Percentiles rank a stretch among this genome's conserved stretches.
These are phyloP conservation scores for Gynochthodes officinalis DNA, from an alignment of 257 asterid genomes.

Conservation along the genomic window DNA sequence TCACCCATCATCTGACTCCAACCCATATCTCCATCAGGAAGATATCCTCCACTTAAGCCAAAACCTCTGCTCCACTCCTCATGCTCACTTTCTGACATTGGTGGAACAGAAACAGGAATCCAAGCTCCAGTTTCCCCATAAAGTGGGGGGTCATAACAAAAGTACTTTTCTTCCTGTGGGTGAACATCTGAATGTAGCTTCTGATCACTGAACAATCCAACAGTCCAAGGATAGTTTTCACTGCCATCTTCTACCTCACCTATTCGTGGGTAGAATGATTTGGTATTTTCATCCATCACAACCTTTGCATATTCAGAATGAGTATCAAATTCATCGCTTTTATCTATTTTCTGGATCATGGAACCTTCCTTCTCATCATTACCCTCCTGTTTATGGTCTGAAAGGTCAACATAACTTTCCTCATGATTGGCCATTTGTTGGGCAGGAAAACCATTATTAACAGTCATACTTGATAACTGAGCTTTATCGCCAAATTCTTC, in stretches of 20 bases:
- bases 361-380: slow-evolving; percentile 24
- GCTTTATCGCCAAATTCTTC: slow-evolving; percentile 20
- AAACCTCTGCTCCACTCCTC: slow-evolving; percentile 79
- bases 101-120: slow-evolving; percentile 99
- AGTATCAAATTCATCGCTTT: slow-evolving; percentile 20
- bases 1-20: slow-evolving; percentile 58
- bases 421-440: slow-evolving; percentile 10
- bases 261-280: slow-evolving; percentile 27
- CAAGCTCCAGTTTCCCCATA: slow-evolving; percentile 90
- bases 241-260: neutral
- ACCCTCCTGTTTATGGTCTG: slow-evolving; percentile 19
- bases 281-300: slow-evolving; percentile 18
- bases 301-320: slow-evolving; percentile 9
- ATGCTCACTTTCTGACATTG: slow-evolving; percentile 79
- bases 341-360: slow-evolving; percentile 16
- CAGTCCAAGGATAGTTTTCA: neutral
- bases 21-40: slow-evolving; percentile 64
- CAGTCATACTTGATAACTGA: slow-evolving; percentile 15
- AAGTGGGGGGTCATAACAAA: slow-evolving; percentile 72
- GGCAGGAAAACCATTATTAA: slow-evolving; percentile 1
- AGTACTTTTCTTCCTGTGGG: slow-evolving; percentile 54
- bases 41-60: slow-evolving; percentile 68
- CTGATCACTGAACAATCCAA: slow-evolving; percentile 11
- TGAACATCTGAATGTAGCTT: slow-evolving; percentile 26
- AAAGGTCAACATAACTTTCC: slow-evolving; percentile 14